Base-by-base conservation (phyloP, 2,329 filamentous ascomycete genomes). In the Paraphaeosphaeria sporulosa region DNA sequence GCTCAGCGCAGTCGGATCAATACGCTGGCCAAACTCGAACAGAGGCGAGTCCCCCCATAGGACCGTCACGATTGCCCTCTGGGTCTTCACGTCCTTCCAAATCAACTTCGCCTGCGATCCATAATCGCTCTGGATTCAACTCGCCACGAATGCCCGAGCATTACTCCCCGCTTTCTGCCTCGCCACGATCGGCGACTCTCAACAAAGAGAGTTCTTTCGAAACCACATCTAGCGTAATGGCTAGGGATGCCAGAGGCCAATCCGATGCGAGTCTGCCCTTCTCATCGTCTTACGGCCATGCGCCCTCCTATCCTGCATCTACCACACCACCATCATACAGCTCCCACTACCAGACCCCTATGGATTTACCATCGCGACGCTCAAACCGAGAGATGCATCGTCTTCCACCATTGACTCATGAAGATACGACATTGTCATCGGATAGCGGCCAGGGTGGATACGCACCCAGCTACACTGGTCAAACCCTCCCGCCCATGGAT, bases 361-460 rank as follows among this genome's bases (percentile, higher is more conserved):
- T 69, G 10, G 75, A 78, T 17, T 57, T 73, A 10, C 65, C 71
- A n/a, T 73, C 76, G 17, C 67, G 76, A 17, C 65, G 76, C 32
- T 64, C 74, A 17, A 61, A 63, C 36, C 70, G 74, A 27, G 76
- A 78, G 17, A 56, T 68, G 7, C 43, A 64, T 19, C 66, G 69
- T 25, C 66, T 77, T 9, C 78, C 78, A 21, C 64, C 70, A 13
- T 69, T 80, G 36, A 70, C 70, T n/a, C 77, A 75, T 40, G 76
- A 79, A 52, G 77, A 79, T 43, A 78, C 77, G 3, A 78, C 73
- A 0, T 57, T 77, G 42, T 80, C 78, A n/a, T 79, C 77, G 1
- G 75, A 78, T 52, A 78, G 76, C 42, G 67, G 70, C 4, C 67
- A 71, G 21, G 72, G 65, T 52, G 64, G 63, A 6, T 68, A 68